Evolutionary conservation across 768 basidiomycete genomes (phyloP).

Genomic region (Lactarius hatsudake): DNA sequence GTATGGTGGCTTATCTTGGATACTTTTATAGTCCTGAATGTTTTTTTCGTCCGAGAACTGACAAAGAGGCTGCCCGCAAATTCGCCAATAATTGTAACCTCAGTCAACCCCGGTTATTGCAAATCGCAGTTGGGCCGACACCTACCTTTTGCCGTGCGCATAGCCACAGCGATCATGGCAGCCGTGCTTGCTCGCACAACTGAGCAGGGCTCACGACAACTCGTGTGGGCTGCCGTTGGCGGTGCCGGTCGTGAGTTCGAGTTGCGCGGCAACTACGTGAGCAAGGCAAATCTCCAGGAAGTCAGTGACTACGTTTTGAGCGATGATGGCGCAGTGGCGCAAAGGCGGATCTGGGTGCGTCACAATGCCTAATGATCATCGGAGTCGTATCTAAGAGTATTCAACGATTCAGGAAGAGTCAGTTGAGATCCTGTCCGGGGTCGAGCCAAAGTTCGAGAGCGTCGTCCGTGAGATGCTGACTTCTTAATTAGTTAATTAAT

Average conservation of each 20-base stretch:
- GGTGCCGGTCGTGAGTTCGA: constrained; percentile 14
- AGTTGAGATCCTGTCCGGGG: constrained; percentile 13
- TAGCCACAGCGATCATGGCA: background rate
- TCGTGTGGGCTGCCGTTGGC: constrained; percentile 23
- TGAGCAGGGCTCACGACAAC: constrained; percentile 20
- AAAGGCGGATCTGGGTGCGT: constrained; percentile 21
- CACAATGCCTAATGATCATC: background rate
- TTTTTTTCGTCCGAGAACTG: constrained; percentile 24
- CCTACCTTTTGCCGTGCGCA: background rate
- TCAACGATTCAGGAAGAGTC: constrained; percentile 14
- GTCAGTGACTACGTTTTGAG: constrained; percentile 22
- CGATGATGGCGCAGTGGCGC: constrained; percentile 11
- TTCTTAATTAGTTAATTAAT: background rate
- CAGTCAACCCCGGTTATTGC: constrained; percentile 25
- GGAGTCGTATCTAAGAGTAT: background rate
- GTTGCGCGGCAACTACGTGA: constrained; percentile 14
- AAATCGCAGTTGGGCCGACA: constrained; percentile 15
- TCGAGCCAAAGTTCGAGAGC: constrained; percentile 13
- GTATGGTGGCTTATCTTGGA: background rate
- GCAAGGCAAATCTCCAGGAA: constrained; percentile 6
- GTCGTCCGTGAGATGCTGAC: constrained; percentile 2
- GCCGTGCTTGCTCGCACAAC: constrained; percentile 8
- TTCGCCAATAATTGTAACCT: constrained; percentile 22
- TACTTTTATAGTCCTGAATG: constrained; percentile 12
- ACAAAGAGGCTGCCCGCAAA: constrained; percentile 21